Base-by-base conservation (phyloP, 768 basidiomycete species). In the Tylopilus sp. region DNA sequence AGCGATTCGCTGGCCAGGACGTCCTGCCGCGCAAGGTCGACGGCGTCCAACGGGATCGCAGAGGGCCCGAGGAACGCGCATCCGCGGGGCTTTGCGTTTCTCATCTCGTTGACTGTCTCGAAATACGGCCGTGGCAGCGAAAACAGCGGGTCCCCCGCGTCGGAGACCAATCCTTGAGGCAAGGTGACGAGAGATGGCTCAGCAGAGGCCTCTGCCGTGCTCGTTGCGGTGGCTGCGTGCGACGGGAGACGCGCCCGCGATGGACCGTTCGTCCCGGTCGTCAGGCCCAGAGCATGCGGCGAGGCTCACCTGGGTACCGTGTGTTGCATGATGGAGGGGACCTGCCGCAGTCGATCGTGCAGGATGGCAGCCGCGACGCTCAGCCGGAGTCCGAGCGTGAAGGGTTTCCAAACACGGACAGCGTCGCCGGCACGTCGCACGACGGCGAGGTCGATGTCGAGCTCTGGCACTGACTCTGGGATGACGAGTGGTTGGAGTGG, bases 281-380 rank as follows among this genome's bases (percentile, higher is more conserved):
- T 46, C 25, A 25, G 24, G 21, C 6, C 45, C 34, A 46, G 58
- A 47, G 60, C 36, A n/a, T 45, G 57, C 33, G 61, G 40, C 12
- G 59, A 48, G 21, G 58, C 55, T 11, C 67, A 74, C 16, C 74
- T 72, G 19, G 78, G 76, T 40, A 78, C 76, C 13, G 87, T 69
- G 59, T 87, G 86, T 60, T 92, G 90, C 8, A 90, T 75, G 17
- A 77, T 85, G 25, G 91, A 68, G 25, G 85, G 58, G 6, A 73
- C 63, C 24, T 84, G 76, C 42, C 73, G 72, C 24, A 65, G 62
- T 66, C 30, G 71, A 55, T 4, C 58, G 2, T 30, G 62, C 4
- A 76, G 75, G n/a, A 79, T 60, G 8, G 68, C 58, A 9, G 78
- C 76, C 4, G 81, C 76, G 25, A 86, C 63, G 22, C 77, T 76